Evolutionary conservation across 768 basidiomycete species (phyloP), one percentile per base, ranked within the genome.

Genomic region (Phlebiopsis gigantea): DNA sequence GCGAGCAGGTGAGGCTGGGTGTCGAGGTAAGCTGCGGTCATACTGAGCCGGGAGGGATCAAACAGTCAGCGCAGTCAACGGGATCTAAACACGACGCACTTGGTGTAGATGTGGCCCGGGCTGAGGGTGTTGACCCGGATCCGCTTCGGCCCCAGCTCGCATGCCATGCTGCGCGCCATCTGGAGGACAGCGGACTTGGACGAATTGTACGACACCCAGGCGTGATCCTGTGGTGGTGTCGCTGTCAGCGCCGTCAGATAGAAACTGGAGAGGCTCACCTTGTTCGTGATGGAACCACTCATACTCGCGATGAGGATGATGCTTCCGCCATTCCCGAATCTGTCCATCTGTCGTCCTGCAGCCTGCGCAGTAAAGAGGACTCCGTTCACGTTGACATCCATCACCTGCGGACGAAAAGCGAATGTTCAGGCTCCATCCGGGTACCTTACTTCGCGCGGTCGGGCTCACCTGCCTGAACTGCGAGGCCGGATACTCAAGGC

Each of bases 111-210:
- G 64, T 88, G 79, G 2, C 89, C 88, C 0, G 88, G 88, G 9
- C 88, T 90, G 50, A 91, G 75, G 12, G 83, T 75, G 68, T 91
- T 91, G 57, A 90, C 87, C 2, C 89, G 77, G 49, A 91, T 89
- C 1, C 75, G 71, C 67, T 82, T 73, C 31, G 65, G 71, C 1
- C 86, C 89, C 1, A 91, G 77, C 65, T 91, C 88, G 65, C 87
- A 89, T 3, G 88, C 88, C 87, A 91, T 85, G 67, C 85, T 88
- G 43, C 89, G 80, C 5, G 76, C 83, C 87, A 89, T 89, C 70
- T 91, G 88, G 42, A 90, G 69, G 17, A 91, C 87, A 4, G 83
- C 88, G 1, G 84, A 80, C 70, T 91, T 91, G 72, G 84, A 87
- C 47, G 80, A 77, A 69, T 90, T 89, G 71, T 90, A 90, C 14